A percentile compares a stretch with the other conserved stretches of the same genome.
These are phyloP conservation scores for Penicillium aurantiogriseum DNA, from an alignment of 2,329 filamentous ascomycete genomes.

Conservation along the genomic window DNA sequence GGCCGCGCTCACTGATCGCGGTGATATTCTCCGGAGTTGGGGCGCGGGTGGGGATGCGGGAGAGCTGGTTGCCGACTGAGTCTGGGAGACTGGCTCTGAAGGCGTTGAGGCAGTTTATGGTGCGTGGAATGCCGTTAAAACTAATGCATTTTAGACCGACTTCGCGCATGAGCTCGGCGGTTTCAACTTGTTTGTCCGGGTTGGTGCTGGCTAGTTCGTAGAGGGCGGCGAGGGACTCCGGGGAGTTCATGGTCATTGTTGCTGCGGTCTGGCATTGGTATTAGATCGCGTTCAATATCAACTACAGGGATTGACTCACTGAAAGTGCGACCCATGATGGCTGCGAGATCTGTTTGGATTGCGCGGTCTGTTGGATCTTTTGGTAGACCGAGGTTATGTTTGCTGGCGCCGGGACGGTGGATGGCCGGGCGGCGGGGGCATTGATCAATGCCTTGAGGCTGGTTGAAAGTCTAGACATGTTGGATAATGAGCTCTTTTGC, in stretches of 20 bases:
- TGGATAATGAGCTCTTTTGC: conserved; percentile 8
- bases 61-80: conserved; percentile 54
- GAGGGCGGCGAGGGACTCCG: conserved; percentile 54
- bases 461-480: conserved; percentile 71
- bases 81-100: conserved; percentile 64
- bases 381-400: conserved; percentile 65
- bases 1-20: conserved; percentile 58
- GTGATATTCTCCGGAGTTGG: conserved; percentile 56
- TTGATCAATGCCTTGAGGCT: conserved; percentile 73
- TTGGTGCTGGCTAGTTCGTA: conserved; percentile 19
- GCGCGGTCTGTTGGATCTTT: conserved; percentile 62
- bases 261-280: conserved; percentile 64
- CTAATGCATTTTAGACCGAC: conserved; percentile 49
- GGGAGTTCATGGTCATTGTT: conserved; percentile 83
- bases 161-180: conserved; percentile 44
- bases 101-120: conserved; percentile 76
- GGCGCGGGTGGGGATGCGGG: conserved; percentile 56
- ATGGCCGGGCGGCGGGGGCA: conserved; percentile 64
- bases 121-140: conserved; percentile 66
- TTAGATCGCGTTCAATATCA: background rate
- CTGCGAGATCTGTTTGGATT: conserved; percentile 59
- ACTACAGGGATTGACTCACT: conserved; percentile 39
- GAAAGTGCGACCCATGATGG: conserved; percentile 67
- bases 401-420: conserved; percentile 62
- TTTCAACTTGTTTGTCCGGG: conserved; percentile 27